Percentiles rank a stretch among this genome's conserved stretches.
Evolutionary conservation across 805 yeast genomes (phyloP).

Genomic region (Wickerhamiella slavikovae): DNA sequence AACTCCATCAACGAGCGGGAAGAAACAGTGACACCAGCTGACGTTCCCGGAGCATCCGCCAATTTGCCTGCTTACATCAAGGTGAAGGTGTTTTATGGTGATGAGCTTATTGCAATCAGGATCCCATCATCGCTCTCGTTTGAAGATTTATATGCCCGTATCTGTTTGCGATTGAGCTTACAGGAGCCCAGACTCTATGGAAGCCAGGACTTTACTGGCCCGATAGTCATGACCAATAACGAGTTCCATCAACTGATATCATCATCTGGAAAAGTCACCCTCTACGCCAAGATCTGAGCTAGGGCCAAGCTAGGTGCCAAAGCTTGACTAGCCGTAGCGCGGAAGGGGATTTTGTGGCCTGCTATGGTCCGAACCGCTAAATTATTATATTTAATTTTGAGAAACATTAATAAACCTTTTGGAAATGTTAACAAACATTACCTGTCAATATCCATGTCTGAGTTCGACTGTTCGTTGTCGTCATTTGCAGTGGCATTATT

Average conservation of each 20-base stretch:
- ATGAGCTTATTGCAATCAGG: slow-evolving; percentile 20
- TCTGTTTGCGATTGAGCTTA: slow-evolving; percentile 17
- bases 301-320: too few species aligned
- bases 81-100: slow-evolving; percentile 20
- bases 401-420: too few species aligned
- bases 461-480: too few species aligned
- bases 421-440: too few species aligned
- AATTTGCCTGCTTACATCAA: slow-evolving; percentile 11
- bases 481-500: too few species aligned
- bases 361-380: neutral
- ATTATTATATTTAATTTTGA: neutral
- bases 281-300: too few species aligned
- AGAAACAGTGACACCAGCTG: too few species aligned
- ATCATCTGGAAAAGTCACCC: slow-evolving; percentile 15
- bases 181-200: slow-evolving; percentile 13
- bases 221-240: slow-evolving; percentile 12
- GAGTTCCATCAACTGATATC: slow-evolving; percentile 14
- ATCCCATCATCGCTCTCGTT: slow-evolving; percentile 17
- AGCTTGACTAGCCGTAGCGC: too few species aligned
- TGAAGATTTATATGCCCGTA: slow-evolving; percentile 13
- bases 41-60: neutral
- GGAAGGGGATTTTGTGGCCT: neutral
- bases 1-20: too few species aligned
- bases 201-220: slow-evolving; percentile 12
- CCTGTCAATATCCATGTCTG: too few species aligned